Evolutionary conservation across 2,329 filamentous ascomycete genomes (phyloP).

Genomic region (Fusarium hainanense): DNA sequence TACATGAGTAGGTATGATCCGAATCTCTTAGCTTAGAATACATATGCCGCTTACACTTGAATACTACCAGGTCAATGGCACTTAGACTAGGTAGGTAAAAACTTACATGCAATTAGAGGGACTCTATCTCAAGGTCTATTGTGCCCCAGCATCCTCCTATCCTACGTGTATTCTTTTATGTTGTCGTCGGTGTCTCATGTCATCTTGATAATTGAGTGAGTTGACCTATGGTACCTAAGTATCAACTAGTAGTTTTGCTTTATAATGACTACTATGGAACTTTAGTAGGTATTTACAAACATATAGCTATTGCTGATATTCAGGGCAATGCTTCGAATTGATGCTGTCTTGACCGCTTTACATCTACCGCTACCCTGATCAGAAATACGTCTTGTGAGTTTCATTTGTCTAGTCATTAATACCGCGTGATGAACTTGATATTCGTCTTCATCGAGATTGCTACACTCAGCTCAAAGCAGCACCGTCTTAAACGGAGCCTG

Average conservation of each 20-base stretch:
- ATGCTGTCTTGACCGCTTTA: background rate
- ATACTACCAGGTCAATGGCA: background rate
- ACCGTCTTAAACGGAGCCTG: slow-evolving; percentile 26
- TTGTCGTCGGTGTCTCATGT: background rate
- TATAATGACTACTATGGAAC: background rate
- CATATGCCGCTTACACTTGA: background rate
- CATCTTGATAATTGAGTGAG: background rate
- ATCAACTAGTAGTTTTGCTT: background rate
- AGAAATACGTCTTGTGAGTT: background rate
- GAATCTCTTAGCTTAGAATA: background rate
- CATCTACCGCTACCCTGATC: background rate
- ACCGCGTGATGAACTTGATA: background rate
- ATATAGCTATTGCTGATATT: background rate
- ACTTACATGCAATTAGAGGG: background rate
- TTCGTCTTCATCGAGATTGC: slow-evolving; percentile 25
- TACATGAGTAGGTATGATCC: background rate
- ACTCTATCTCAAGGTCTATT: background rate
- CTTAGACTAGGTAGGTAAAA: background rate
- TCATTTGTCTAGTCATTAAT: background rate
- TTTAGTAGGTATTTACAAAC: background rate
- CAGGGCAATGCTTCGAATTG: background rate
- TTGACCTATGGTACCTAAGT: background rate
- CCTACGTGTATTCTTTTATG: background rate
- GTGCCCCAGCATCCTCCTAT: background rate
- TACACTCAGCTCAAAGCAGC: background rate